Evolutionary conservation across 1,284 basidiomycete genomes (phyloP), one percentile per base, ranked within the genome.

Genomic region (Thelephora terrestris): DNA sequence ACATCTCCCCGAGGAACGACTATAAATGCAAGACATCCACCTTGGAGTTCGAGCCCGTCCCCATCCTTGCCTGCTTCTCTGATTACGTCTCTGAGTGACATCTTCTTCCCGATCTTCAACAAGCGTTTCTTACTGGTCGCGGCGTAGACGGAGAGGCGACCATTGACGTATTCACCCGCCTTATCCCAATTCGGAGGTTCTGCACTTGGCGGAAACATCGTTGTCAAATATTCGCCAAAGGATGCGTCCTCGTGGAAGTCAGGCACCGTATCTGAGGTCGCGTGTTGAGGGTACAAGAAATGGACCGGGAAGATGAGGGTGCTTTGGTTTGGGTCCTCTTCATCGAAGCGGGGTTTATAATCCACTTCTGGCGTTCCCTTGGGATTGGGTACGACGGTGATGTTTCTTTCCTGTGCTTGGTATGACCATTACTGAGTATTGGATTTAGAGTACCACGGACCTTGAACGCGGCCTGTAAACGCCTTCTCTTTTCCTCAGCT

Each of bases 211-310:
- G 85, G 91, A 67, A 95, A 96, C 81, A 94, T 94, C 49, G 73
- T 70, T 14, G 74, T 72, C 6, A 98, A 71, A 57, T 96, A 89
- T 35, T 79, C 78, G 6, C 76, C 73, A 60, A 99, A 89, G 1
- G 90, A 77, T 1, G 89, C 85, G 55, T 87, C 78, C 64, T 97
- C 93, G 57, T 85, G 76, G 67, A 93, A 97, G 49, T 85, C 75
- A 12, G 85, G 74, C 56, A 97, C 88, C 50, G 94, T 74, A 67
- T 99, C 94, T 44, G 91, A 89, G 21, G 81, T 90, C 25, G 83
- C 78, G 58, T 94, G 74, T 64, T 91, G 84, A 2, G 96, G 96
- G 64, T 98, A 97, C 52, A 97, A 74, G 64, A 98, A 84, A 68
- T 96, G 89, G 18, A 89, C 82, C 4, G 95, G 93, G 60, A 96